Conservation (phyloP, 345 rosid genomes). For the Populus euphratica region DNA sequence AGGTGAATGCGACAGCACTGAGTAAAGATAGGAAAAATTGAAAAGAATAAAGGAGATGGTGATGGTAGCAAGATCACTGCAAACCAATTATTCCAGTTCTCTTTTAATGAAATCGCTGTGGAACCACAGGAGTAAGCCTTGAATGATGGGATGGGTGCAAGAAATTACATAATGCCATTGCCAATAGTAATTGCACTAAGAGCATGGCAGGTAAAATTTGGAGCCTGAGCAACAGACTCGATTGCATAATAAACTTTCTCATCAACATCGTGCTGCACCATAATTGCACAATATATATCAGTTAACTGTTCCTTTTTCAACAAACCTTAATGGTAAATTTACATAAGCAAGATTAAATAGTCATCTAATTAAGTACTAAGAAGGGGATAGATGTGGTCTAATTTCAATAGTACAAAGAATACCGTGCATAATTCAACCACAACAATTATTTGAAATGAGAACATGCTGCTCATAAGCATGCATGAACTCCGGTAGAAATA, state of each 20-base stretch:
- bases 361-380: not conserved
- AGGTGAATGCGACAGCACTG: not conserved
- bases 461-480: not conserved
- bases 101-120: not conserved
- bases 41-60: not conserved
- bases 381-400: not conserved
- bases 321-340: not conserved
- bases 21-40: not conserved
- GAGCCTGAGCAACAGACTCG: slow-evolving; percentile 79
- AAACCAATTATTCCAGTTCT: not conserved
- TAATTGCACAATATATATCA: slow-evolving; percentile 15
- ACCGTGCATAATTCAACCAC: not conserved
- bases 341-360: not conserved
- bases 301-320: not conserved
- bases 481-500: not conserved
- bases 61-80: not conserved
- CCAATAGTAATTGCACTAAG: slow-evolving; percentile 63
- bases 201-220: slow-evolving; percentile 88
- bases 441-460: not conserved
- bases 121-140: not conserved
- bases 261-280: slow-evolving; percentile 66
- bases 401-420: not conserved
- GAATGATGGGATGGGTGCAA: not conserved
- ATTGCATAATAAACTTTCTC: slow-evolving; percentile 75
- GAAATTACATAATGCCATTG: slow-evolving; percentile 40